A percentile compares a stretch with the other conserved stretches of the same genome.
Evolutionary conservation across 225 moss, liverwort and hornwort genomes (phyloP).

Genomic region (Polytrichum formosum): DNA sequence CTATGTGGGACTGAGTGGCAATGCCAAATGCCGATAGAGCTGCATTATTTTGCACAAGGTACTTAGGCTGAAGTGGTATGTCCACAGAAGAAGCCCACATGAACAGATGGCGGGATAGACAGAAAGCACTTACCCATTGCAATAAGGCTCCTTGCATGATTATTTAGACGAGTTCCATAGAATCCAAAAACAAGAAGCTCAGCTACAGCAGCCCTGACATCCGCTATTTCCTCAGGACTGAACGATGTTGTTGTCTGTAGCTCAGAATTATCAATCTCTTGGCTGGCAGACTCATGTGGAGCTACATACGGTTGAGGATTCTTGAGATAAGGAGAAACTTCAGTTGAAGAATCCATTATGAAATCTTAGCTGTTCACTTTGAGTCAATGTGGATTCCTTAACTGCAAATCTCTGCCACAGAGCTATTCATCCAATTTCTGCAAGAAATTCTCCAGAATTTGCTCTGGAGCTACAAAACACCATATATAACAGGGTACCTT

Average conservation of each 20-base stretch:
- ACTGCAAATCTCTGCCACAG: no score
- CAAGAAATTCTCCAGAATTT: no score
- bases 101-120: neutral
- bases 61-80: neutral
- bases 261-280: slow-evolving; percentile 6
- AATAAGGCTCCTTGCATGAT: slow-evolving; percentile 60
- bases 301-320: slow-evolving; percentile 21
- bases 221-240: slow-evolving; percentile 17
- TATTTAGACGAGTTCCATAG: slow-evolving; percentile 44
- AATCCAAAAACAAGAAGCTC: slow-evolving; percentile 76
- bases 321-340: slow-evolving; percentile 22
- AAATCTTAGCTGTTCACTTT: neutral
- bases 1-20: neutral
- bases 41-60: neutral
- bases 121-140: slow-evolving; percentile 40
- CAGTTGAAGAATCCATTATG: slow-evolving; percentile 19
- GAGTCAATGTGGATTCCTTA: no score
- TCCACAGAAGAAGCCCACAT: neutral
- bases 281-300: neutral
- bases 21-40: slow-evolving; percentile 1
- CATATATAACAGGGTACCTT: neutral
- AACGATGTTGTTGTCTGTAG: slow-evolving; percentile 11
- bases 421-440: no score
- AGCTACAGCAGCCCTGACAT: slow-evolving; percentile 48
- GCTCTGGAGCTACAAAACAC: neutral